Evolutionary conservation across 2,329 filamentous ascomycete genomes (phyloP).

Genomic region (Apiospora sp.): DNA sequence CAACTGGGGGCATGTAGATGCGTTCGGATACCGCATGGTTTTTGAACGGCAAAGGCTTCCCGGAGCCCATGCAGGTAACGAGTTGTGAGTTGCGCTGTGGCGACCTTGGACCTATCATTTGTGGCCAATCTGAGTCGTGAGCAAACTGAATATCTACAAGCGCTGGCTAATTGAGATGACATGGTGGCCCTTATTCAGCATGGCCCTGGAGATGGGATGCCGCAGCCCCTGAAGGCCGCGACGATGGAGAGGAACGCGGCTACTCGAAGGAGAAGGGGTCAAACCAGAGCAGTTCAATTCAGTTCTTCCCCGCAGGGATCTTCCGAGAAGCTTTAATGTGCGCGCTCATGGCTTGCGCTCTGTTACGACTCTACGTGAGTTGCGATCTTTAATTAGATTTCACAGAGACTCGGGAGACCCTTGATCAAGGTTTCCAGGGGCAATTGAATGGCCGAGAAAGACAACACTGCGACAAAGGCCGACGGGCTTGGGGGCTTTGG

Average conservation of each 20-base stretch:
- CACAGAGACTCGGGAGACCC: background rate
- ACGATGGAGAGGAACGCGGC: background rate
- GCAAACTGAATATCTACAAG: background rate
- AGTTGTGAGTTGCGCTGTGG: background rate
- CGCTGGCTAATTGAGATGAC: background rate
- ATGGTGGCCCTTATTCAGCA: background rate
- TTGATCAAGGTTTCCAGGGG: background rate
- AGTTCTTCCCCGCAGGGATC: background rate
- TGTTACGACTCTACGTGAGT: background rate
- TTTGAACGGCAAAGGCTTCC: background rate
- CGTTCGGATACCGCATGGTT: background rate
- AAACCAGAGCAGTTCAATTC: background rate
- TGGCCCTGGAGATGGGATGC: background rate
- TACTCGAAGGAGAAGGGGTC: background rate
- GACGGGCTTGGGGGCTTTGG: background rate
- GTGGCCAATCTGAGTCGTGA: background rate
- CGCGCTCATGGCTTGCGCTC: conserved; percentile 3
- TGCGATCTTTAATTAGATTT: background rate
- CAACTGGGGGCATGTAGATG: background rate
- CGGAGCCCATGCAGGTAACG: background rate
- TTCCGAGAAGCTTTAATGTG: background rate
- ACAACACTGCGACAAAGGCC: background rate
- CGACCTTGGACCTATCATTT: background rate
- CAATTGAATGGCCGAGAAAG: background rate
- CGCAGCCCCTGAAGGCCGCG: background rate